Base-by-base conservation (phyloP, 768 basidiomycete genomes). In the Naganishia friedmannii region DNA sequence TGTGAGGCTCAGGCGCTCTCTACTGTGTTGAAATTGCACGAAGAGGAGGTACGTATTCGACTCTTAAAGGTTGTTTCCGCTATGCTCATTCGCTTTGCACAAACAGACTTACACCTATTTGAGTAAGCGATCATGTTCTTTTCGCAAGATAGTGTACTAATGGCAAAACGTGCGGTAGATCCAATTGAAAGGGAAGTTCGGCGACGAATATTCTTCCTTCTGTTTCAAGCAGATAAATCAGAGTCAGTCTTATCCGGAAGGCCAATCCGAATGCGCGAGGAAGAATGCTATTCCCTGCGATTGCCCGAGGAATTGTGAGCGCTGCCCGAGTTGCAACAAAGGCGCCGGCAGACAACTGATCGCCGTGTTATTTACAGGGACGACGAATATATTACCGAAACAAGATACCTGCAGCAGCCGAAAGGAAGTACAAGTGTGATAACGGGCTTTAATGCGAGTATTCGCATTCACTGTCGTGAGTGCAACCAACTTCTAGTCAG, bases 211-310 rank as follows among this genome's bases (percentile, higher is more conserved):
- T 95, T 94, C 82, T 94, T 91, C 91, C 83, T 95, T 15, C 85
- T 93, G 45, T 93, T 93, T 76, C 91, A 90, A 78, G 92, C 91
- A 72, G 93, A 94, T 79, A 92, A 92, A 82, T 92, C 91, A 21
- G 67, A 73, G 65, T 55, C 70, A 1, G 89, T 92, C 74, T 83
- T 93, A 51, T 84, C 92, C 54, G 90, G 90, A 21, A 85, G 92
- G 70, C 91, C 91, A 46, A 90, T 93, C 73, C 90, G 88, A 79
- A 84, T 93, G 76, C 86, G 90, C 66, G 91, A 93, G 76, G 93
- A 93, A 78, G 92, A 95, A 79, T 93, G 91, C 81, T 53, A 67
- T 74, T 73, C 67, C 68, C 73, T 83, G 77, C 82, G 69, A 48
- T 73, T 79, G 10, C 76, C 77, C 19, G 73, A 72, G 53, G 74